phyloP scores from a whole-genome alignment of 2,329 filamentous ascomycete species.

The Aspergillus flavus region DNA sequence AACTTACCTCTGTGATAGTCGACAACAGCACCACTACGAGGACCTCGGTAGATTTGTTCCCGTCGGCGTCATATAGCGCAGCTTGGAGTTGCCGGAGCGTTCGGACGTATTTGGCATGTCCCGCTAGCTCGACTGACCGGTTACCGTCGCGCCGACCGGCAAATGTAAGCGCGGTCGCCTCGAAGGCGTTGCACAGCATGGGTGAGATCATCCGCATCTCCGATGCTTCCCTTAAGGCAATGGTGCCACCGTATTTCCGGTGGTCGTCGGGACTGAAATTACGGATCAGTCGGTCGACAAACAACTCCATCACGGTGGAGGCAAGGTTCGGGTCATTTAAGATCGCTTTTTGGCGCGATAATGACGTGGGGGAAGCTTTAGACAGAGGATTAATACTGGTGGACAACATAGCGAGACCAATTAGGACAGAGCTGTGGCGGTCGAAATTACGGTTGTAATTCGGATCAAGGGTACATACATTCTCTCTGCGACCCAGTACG shows the following conservation, averaged over 20 bases:
- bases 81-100: constrained; percentile 22
- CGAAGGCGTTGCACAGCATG: constrained; percentile 26
- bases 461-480: not conserved
- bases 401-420: not conserved
- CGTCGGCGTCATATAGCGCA: constrained; percentile 20
- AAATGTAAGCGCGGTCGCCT: constrained; percentile 28
- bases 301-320: constrained; percentile 25
- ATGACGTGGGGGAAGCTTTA: constrained; percentile 6
- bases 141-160: constrained; percentile 24
- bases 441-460: not conserved
- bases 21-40: constrained; percentile 26
- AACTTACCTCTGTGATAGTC: constrained; percentile 28
- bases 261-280: constrained; percentile 25
- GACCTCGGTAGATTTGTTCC: constrained; percentile 27
- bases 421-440: not conserved
- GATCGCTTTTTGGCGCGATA: constrained; percentile 13
- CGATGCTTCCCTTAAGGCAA: constrained; percentile 27
- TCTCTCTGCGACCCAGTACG: not conserved
- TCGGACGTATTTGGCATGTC: constrained; percentile 24
- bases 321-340: constrained; percentile 21
- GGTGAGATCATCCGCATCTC: constrained; percentile 29
- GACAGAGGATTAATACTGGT: constrained; percentile 8
- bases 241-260: constrained; percentile 20
- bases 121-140: constrained; percentile 21
- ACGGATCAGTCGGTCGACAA: constrained; percentile 27